Base-by-base conservation (phyloP, 306 rosid genomes). In the Cucumis hystrix region DNA sequence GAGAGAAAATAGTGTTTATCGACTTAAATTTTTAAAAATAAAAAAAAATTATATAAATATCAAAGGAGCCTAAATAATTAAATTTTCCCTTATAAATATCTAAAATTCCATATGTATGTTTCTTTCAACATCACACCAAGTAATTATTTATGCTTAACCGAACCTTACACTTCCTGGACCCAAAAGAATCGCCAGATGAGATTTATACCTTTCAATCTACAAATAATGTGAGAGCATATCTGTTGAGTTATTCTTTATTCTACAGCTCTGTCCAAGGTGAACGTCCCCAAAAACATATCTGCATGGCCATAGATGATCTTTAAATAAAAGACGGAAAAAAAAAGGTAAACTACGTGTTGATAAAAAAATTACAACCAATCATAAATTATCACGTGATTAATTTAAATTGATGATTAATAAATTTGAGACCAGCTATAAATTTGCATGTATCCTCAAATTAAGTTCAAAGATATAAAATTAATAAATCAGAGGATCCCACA, bases 191-290 rank as follows among this genome's bases (percentile, higher is more conserved):
- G 21, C 41, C 20, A 75, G 66, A 70, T 62, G 58, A 61, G 3
- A 69, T 18, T 75, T 72, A 61, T 86, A 91, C 96, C 96, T 84
- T 86, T 21, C 75, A 76, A 81, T 86, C 89, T 90, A 95, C 78
- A 92, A 78, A 87, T 95, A 95, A 79, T 88, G 84, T 76, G 76
- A 77, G 78, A 86, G 85, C 76, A 86, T 77, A 83, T 88, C 87
- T 41, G 82, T 83, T 74, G 91, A 83, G 76, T 90, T 78, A 80
- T 81, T 84, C 84, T 80, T 95, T 87, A 95, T 83, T 85, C 99
- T 95, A 80, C 97, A 92, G 91, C 99, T 95, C 82, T 95, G 99
- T 81, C 97, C 97, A 71, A 95, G 86, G 84, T 95, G 99, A 86
- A 95, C 99, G 84, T 95, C 97, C 60, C 99, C 99, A 81, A 95